phyloP scores from a whole-genome alignment of 805 yeast species.

The Komagataella mondaviorum region DNA sequence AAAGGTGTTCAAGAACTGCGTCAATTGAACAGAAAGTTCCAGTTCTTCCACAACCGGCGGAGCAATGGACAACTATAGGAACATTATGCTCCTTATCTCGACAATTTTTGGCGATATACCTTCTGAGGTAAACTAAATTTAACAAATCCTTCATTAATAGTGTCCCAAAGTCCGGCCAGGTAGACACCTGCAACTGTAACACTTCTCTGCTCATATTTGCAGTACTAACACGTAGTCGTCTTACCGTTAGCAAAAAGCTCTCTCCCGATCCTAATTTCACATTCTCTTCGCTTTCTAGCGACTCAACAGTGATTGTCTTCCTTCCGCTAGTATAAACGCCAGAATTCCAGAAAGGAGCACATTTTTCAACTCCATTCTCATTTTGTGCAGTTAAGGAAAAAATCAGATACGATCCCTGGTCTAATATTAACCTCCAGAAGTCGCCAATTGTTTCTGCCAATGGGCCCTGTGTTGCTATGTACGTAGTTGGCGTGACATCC shows the following conservation, averaged over 20 bases:
- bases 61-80: slow-evolving; percentile 76
- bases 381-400: slow-evolving; percentile 62
- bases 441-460: slow-evolving; percentile 58
- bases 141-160: slow-evolving; percentile 45
- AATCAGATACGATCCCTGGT: slow-evolving; percentile 51
- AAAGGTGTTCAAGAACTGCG: slow-evolving; percentile 31
- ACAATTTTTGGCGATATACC: slow-evolving; percentile 4
- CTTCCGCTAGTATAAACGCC: slow-evolving; percentile 30
- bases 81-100: neutral
- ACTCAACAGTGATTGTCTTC: slow-evolving; percentile 10
- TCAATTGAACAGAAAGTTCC: slow-evolving; percentile 79
- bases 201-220: slow-evolving; percentile 25
- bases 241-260: slow-evolving; percentile 14
- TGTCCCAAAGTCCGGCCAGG: slow-evolving; percentile 80
- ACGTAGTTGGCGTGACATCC: slow-evolving; percentile 25
- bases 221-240: slow-evolving; percentile 31
- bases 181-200: slow-evolving; percentile 59
- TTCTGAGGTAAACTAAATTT: slow-evolving; percentile 8
- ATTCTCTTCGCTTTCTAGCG: slow-evolving; percentile 12
- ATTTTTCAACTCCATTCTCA: slow-evolving; percentile 72
- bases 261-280: slow-evolving; percentile 12
- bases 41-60: slow-evolving; percentile 96
- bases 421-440: slow-evolving; percentile 69
- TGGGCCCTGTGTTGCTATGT: slow-evolving; percentile 91
- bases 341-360: slow-evolving; percentile 69